Evolutionary conservation across 148 eudicot species (phyloP).

Genomic region (Cornus suecica): DNA sequence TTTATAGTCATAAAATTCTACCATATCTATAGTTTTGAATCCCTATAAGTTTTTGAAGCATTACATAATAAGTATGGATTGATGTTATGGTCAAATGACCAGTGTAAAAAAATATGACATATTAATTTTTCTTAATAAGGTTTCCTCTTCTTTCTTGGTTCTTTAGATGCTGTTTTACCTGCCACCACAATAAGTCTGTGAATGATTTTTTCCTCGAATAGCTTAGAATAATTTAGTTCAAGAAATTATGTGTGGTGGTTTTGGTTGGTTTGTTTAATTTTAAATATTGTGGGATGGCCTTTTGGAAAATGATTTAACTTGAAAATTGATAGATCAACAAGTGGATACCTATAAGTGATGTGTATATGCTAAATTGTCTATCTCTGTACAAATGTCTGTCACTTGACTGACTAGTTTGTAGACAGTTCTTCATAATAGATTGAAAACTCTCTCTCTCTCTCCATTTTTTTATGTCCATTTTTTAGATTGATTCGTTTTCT

Average conservation of each 20-base stretch:
- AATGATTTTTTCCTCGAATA: too few relatives aligned
- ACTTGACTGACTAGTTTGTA: not conserved
- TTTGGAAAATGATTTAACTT: not conserved
- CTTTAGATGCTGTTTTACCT: not conserved
- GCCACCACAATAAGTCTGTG: not conserved
- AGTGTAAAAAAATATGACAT: not conserved
- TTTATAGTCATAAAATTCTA: not conserved
- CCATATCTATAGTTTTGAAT: too few relatives aligned
- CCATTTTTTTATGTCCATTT: too few relatives aligned
- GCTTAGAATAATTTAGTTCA: not conserved
- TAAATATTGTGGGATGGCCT: not conserved
- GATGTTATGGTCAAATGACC: not conserved
- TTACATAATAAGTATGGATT: not conserved
- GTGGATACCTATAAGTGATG: not conserved
- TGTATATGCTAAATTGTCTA: not conserved
- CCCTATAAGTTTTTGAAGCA: not conserved
- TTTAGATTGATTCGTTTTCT: not conserved
- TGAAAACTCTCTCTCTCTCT: too few relatives aligned
- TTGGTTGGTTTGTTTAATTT: too few relatives aligned
- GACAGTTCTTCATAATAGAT: too few relatives aligned
- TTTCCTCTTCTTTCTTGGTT: not conserved
- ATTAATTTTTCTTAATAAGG: not conserved
- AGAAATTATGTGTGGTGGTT: not conserved
- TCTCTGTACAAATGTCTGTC: not conserved
- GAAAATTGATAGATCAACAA: not conserved